Evolutionary conservation across 2,329 filamentous ascomycete species (phyloP).

Genomic region (Diaporthe sp.): DNA sequence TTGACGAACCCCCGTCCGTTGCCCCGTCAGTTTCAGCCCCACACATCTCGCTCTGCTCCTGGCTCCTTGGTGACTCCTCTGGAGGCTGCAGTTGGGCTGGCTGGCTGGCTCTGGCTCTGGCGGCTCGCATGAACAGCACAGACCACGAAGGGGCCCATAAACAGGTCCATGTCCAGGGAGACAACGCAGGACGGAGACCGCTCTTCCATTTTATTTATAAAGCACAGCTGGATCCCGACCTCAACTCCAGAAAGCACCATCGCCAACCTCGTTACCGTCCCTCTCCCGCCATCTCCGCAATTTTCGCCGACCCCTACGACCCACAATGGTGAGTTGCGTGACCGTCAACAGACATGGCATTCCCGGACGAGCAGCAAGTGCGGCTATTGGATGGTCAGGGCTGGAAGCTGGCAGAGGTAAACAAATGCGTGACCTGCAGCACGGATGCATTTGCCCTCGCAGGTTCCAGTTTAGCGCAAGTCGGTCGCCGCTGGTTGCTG

Average conservation of each 20-base stretch:
- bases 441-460: conserved; percentile 22
- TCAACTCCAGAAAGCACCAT: conserved; percentile 48
- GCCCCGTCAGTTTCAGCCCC: conserved; percentile 35
- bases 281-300: neutral
- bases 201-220: conserved; percentile 44
- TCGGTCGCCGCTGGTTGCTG: conserved; percentile 4
- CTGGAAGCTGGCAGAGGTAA: conserved; percentile 19
- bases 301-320: neutral
- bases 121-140: conserved; percentile 40
- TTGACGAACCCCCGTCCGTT: conserved; percentile 21
- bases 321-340: conserved; percentile 38
- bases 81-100: neutral
- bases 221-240: conserved; percentile 40
- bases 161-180: conserved; percentile 32
- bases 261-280: conserved; percentile 43
- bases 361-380: conserved; percentile 29
- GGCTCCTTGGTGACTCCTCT: conserved; percentile 8
- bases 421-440: conserved; percentile 13
- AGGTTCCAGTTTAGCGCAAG: conserved; percentile 16
- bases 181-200: conserved; percentile 37
- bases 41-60: conserved; percentile 12
- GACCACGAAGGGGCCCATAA: conserved; percentile 44
- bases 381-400: conserved; percentile 28
- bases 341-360: conserved; percentile 20
- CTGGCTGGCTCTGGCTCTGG: neutral